Evolutionary conservation across 495 filamentous ascomycete genomes (phyloP).

Genomic region (Aspergillus baeticus): DNA sequence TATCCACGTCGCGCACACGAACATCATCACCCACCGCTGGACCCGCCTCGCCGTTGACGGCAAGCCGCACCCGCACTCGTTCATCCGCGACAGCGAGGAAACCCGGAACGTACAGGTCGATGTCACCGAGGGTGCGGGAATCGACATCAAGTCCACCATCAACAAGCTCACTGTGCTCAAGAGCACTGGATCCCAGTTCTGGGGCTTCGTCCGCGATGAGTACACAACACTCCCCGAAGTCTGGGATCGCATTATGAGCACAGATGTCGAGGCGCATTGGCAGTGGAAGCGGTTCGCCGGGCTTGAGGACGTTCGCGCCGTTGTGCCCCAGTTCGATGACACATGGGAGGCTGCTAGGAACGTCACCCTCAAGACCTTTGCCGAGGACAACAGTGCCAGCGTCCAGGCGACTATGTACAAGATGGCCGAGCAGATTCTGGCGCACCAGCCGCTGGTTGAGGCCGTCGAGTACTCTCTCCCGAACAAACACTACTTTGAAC

Average conservation of each 20-base stretch:
- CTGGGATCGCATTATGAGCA: constrained; percentile 92
- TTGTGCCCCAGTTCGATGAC: constrained; percentile 66
- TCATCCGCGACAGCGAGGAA: constrained; percentile 86
- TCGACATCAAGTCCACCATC: constrained; percentile 71
- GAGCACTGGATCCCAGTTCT: constrained; percentile 95
- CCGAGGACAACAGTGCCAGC: constrained; percentile 85
- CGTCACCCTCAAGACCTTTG: constrained; percentile 89
- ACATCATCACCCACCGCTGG: constrained; percentile 85
- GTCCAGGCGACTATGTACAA: constrained; percentile 99
- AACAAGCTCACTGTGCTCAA: constrained; percentile 84
- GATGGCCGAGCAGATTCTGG: constrained; percentile 89
- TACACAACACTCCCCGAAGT: constrained; percentile 88
- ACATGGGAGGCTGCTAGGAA: constrained; percentile 73
- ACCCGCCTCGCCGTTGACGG: constrained; percentile 85
- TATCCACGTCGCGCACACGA: constrained; percentile 79
- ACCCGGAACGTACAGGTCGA: constrained; percentile 60
- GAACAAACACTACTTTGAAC: constrained; percentile 98
- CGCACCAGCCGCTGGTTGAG: constrained; percentile 65
- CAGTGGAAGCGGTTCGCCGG: constrained; percentile 69
- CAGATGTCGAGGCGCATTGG: constrained; percentile 85
- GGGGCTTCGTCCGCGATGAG: constrained; percentile 89
- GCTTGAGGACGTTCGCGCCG: constrained; percentile 65
- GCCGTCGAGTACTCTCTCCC: constrained; percentile 81
- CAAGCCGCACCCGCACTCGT: constrained; percentile 93
- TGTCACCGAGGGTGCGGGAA: constrained; percentile 57